These are phyloP conservation scores for Botrytis deweyae DNA, from an alignment of 2,329 filamentous ascomycete genomes.

Conservation along the genomic window DNA sequence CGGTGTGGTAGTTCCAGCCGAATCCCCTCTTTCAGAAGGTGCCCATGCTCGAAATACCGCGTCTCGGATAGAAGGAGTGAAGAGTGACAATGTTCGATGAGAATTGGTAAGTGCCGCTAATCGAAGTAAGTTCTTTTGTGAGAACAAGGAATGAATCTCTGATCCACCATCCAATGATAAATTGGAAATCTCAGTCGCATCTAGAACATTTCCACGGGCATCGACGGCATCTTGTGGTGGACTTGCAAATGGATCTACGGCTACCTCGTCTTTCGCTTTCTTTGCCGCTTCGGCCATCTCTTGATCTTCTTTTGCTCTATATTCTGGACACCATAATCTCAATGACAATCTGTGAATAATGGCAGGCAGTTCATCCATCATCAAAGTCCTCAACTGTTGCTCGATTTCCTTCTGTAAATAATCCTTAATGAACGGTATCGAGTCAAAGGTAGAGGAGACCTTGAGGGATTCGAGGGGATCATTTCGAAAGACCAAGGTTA, in stretches of 20 bases:
- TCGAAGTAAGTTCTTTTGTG: slow-evolving; percentile 86
- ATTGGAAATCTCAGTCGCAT: slow-evolving; percentile 71
- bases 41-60: slow-evolving; percentile 93
- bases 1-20: slow-evolving; percentile 38
- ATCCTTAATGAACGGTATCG: slow-evolving; percentile 96
- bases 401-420: slow-evolving; percentile 97
- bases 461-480: slow-evolving; percentile 97
- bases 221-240: slow-evolving; percentile 82
- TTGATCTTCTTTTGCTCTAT: slow-evolving; percentile 64
- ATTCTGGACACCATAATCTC: slow-evolving; percentile 85
- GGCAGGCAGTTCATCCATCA: slow-evolving; percentile 96
- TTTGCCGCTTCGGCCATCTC: slow-evolving; percentile 51
- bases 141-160: slow-evolving; percentile 87
- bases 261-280: slow-evolving; percentile 47
- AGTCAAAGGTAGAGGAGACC: slow-evolving; percentile 98
- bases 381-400: slow-evolving; percentile 82
- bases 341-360: slow-evolving; percentile 93
- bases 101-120: slow-evolving; percentile 82
- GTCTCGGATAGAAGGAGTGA: slow-evolving; percentile 86
- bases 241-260: slow-evolving; percentile 77
- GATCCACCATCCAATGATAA: slow-evolving; percentile 75
- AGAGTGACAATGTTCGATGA: slow-evolving; percentile 85
- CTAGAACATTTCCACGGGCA: slow-evolving; percentile 72
- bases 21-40: slow-evolving; percentile 54
- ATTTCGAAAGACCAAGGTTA: slow-evolving; percentile 96